phyloP scores from a whole-genome alignment of 192 early-diverging fungal species.

The Piromyces finnis region DNA sequence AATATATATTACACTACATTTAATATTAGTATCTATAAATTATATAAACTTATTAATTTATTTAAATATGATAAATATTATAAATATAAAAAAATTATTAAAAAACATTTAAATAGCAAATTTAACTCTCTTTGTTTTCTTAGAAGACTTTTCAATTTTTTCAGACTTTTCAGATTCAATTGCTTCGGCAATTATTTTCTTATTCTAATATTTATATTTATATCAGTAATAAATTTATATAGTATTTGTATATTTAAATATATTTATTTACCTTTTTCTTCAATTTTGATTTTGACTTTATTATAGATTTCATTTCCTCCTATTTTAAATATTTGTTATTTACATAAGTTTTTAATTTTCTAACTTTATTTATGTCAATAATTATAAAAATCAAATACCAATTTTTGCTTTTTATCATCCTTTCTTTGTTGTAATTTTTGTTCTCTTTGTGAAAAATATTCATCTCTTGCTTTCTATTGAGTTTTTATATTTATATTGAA shows the following conservation, averaged over 20 bases:
- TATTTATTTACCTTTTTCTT: not conserved
- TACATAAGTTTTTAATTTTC: too few species aligned
- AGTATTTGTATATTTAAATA: too few species aligned
- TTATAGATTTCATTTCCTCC: not conserved
- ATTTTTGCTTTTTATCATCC: not conserved
- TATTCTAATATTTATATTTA: not conserved
- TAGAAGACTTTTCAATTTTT: not conserved
- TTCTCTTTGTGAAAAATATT: not conserved
- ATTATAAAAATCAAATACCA: not conserved
- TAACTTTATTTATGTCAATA: too few species aligned
- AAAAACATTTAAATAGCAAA: slow-evolving; percentile 13
- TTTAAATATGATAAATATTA: too few species aligned
- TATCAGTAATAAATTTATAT: too few species aligned
- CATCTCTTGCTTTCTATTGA: not conserved
- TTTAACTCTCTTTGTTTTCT: not conserved
- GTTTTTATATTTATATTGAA: too few species aligned
- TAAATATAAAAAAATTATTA: too few species aligned
- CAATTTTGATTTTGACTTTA: not conserved
- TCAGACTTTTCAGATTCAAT: not conserved
- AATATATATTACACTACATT: too few species aligned
- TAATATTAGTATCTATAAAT: too few species aligned
- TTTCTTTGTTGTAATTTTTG: not conserved
- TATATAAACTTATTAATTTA: too few species aligned
- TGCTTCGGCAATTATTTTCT: not conserved
- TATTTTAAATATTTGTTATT: too few species aligned